Conservation (phyloP, 345 rosid genomes). For the Salix viminalis region DNA sequence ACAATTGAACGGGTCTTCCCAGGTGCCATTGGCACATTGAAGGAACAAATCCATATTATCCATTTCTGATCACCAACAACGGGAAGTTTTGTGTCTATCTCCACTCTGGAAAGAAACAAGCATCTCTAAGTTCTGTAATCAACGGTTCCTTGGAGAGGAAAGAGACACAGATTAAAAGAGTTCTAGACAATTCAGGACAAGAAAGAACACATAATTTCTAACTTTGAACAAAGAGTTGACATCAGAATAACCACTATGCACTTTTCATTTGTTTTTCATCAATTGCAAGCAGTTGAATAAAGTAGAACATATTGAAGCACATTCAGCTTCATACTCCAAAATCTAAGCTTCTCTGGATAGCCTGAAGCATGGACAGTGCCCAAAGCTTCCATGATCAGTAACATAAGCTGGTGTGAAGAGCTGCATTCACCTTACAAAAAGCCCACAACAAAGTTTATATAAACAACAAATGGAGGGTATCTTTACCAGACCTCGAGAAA, state of each 20-base stretch:
- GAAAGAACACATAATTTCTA: background rate
- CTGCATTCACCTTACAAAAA: background rate
- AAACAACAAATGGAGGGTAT: background rate
- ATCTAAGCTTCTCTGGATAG: background rate
- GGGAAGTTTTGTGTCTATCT: slow-evolving; percentile 85
- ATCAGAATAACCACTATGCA: background rate
- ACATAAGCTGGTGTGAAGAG: background rate
- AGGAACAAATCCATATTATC: slow-evolving; percentile 95
- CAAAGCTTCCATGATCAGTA: background rate
- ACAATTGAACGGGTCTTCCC: slow-evolving; percentile 96
- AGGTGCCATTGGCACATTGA: slow-evolving; percentile 94
- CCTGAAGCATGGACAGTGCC: background rate
- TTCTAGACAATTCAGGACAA: background rate
- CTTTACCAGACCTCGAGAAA: background rate
- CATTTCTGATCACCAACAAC: slow-evolving; percentile 79
- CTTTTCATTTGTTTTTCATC: background rate
- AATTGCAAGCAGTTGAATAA: background rate
- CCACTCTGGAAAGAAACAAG: slow-evolving; percentile 46
- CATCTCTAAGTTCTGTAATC: background rate
- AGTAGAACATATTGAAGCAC: background rate
- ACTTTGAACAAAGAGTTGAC: background rate
- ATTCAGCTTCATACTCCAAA: background rate
- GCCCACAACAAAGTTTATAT: background rate
- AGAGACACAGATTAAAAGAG: background rate
- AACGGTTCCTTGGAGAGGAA: background rate